Evolutionary conservation across 73 alveolate genomes (phyloP).

Genomic region (Breviolum minutum): DNA sequence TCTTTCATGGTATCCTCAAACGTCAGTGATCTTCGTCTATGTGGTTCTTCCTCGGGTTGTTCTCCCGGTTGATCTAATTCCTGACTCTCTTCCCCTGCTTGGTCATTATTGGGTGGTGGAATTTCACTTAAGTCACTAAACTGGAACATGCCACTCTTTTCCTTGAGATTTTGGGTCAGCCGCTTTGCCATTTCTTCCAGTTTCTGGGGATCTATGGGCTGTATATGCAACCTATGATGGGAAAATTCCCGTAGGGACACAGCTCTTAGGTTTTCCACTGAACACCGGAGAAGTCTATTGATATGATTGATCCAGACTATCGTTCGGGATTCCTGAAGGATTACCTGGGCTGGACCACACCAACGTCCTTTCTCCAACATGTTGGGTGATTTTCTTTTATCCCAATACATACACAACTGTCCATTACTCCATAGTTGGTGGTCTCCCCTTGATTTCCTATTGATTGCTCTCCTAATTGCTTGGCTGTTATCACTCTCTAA

Average conservation of each 20-base stretch:
- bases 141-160: neutral
- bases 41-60: neutral
- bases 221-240: neutral
- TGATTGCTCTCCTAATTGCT: neutral
- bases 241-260: neutral
- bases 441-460: neutral
- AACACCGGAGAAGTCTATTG: neutral
- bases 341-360: neutral
- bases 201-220: neutral
- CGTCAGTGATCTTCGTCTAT: no score
- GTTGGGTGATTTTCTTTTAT: neutral
- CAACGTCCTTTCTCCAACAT: neutral
- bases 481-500: neutral
- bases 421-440: neutral
- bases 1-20: no score
- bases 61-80: neutral
- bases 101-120: no score
- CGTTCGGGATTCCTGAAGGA: neutral
- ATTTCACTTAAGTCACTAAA: no score
- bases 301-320: neutral
- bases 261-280: neutral
- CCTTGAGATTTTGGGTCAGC: neutral
- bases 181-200: neutral
- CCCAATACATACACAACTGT: neutral
- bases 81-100: no score